A percentile compares a stretch with the other conserved stretches of the same genome.
Evolutionary conservation across 345 rosid species (phyloP).

Genomic region (Capsella bursapastoris): DNA sequence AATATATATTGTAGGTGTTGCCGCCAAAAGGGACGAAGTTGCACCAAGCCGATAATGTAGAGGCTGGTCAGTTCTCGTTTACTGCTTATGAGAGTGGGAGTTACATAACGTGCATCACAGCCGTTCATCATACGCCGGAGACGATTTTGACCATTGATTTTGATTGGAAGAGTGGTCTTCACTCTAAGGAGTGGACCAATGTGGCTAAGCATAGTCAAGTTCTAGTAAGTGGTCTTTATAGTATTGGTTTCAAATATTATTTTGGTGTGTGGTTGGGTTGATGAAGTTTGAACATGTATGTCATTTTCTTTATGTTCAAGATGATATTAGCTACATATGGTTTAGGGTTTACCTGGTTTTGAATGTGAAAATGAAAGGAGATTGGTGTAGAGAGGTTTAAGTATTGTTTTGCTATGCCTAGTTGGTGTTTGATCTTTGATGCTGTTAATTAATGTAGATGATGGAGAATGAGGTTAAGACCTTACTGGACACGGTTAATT

Average conservation of each 20-base stretch:
- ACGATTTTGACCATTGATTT: constrained; percentile 67
- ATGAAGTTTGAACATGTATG: background rate
- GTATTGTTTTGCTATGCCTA: background rate
- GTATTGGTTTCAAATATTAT: background rate
- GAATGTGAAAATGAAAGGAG: constrained; percentile 11
- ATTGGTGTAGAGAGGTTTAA: background rate
- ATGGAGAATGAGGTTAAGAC: constrained; percentile 78
- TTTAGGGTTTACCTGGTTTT: background rate
- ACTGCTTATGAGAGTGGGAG: constrained; percentile 71
- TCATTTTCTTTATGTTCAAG: background rate
- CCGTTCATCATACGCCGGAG: constrained; percentile 58
- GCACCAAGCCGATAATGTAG: constrained; percentile 64
- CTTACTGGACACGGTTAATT: constrained; percentile 58
- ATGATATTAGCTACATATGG: background rate
- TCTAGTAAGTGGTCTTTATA: constrained; percentile 48
- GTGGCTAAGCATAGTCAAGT: constrained; percentile 84
- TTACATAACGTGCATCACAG: constrained; percentile 70
- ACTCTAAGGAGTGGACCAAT: constrained; percentile 77
- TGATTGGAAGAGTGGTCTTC: constrained; percentile 83
- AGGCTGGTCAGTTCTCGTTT: constrained; percentile 82
- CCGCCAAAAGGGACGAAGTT: constrained; percentile 56
- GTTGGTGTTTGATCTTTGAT: constrained; percentile 27
- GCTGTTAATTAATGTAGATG: constrained; percentile 46
- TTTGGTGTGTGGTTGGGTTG: background rate
- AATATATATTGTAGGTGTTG: constrained; percentile 52